phyloP scores from a whole-genome alignment of 2,329 filamentous ascomycete genomes.

The Calonectria naviculata region DNA sequence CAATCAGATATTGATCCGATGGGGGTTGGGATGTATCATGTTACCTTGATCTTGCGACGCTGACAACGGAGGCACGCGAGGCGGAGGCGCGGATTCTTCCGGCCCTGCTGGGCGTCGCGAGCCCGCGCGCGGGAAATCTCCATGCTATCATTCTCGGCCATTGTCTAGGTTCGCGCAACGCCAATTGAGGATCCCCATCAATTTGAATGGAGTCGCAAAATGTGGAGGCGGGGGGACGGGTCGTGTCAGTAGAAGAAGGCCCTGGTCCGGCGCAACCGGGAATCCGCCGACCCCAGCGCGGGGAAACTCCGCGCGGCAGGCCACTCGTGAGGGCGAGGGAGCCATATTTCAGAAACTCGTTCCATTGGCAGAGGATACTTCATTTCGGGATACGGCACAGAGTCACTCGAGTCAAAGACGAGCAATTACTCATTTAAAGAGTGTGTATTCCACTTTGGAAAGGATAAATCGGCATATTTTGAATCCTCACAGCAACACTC shows the following conservation, averaged over 20 bases:
- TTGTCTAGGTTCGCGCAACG: conserved; percentile 6
- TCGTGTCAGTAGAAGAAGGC: background rate
- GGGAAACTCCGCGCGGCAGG: background rate
- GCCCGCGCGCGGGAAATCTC: conserved; percentile 12
- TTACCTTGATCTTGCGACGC: conserved; percentile 60
- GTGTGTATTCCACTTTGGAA: background rate
- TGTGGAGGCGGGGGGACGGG: conserved; percentile 4
- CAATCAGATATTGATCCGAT: background rate
- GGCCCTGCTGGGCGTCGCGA: conserved; percentile 29
- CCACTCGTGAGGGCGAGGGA: background rate
- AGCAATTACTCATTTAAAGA: background rate
- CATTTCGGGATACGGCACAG: background rate
- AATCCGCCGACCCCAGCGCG: background rate
- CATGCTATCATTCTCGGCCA: conserved; percentile 20
- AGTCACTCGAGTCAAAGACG: background rate
- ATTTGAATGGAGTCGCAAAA: background rate
- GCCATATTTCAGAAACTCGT: background rate
- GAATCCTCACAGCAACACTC: background rate
- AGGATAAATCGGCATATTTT: background rate
- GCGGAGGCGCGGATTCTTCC: conserved; percentile 41
- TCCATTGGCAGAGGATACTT: background rate
- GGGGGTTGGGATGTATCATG: background rate
- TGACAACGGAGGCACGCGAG: conserved; percentile 54
- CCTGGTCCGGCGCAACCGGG: background rate
- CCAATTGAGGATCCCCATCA: background rate